Conservation (phyloP, 257 asterid genomes). For the Salvia miltiorrhiza region DNA sequence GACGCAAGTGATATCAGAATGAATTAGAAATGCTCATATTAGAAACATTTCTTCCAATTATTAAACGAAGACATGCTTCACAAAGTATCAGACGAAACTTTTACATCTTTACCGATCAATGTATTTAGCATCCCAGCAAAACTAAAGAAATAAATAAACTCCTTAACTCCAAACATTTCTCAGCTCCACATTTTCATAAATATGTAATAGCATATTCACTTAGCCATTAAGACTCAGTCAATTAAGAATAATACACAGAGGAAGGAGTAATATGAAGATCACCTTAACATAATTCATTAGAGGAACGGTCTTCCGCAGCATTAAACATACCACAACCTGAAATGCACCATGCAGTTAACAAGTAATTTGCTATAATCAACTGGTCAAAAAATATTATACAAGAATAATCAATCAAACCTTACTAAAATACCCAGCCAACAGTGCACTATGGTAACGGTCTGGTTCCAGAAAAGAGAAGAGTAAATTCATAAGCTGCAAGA, state of each 20-base stretch:
- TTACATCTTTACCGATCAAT: not conserved
- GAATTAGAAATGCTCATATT: not conserved
- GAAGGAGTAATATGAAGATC: constrained; percentile 7
- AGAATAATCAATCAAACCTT: constrained; percentile 50
- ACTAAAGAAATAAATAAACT: not conserved
- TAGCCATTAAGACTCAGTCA: not conserved
- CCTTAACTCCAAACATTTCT: not conserved
- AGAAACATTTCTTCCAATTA: not conserved
- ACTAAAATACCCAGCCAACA: constrained; percentile 95
- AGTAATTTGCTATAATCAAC: constrained; percentile 21
- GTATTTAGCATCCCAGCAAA: not conserved
- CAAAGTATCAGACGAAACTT: not conserved
- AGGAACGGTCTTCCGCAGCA: constrained; percentile 80
- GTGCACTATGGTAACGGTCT: constrained; percentile 75
- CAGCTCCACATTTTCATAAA: not conserved
- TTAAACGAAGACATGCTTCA: constrained; percentile 10
- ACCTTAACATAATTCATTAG: constrained; percentile 96
- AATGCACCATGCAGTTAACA: constrained; percentile 28
- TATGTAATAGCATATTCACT: constrained; percentile 1
- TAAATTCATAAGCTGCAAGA: constrained; percentile 80
- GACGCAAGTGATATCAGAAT: constrained; percentile 16
- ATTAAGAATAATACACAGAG: not conserved
- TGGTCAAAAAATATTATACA: constrained; percentile 4
- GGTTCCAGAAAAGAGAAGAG: constrained; percentile 97
- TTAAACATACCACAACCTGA: constrained; percentile 92